Conservation (phyloP, 208 protist species). For the Trypanosoma mega region DNA sequence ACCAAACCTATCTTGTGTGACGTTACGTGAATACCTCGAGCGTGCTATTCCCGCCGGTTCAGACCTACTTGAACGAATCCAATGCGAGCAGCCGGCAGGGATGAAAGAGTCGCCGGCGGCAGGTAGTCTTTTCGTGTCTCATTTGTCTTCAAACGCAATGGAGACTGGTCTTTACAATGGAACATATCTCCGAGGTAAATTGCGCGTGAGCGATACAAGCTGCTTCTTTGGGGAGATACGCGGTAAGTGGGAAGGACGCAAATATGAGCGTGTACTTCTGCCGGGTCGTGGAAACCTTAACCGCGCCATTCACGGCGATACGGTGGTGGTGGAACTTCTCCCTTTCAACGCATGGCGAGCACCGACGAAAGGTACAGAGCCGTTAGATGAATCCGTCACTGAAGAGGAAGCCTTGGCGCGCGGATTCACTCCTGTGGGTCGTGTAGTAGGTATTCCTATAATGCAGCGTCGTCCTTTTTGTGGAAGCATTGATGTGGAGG, state of each 20-base stretch:
- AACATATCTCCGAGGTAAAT: conserved; percentile 69
- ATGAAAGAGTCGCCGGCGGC: conserved; percentile 63
- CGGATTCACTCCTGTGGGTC: conserved; percentile 63
- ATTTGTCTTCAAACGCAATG: conserved; percentile 43
- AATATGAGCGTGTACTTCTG: conserved; percentile 75
- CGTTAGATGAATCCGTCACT: conserved; percentile 28
- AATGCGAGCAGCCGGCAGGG: conserved; percentile 61
- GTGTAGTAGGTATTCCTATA: conserved; percentile 71
- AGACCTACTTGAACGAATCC: conserved; percentile 82
- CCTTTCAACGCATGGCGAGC: conserved; percentile 29
- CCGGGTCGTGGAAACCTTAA: conserved; percentile 81
- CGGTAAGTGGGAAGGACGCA: conserved; percentile 78
- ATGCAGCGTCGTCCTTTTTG: conserved; percentile 79
- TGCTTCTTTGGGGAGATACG: conserved; percentile 89
- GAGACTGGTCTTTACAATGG: conserved; percentile 62
- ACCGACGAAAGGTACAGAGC: conserved; percentile 10
- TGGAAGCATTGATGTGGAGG: conserved; percentile 79
- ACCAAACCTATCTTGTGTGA: conserved; percentile 59
- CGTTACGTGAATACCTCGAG: conserved; percentile 64
- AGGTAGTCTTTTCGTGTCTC: conserved; percentile 50
- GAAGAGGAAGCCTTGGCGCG: conserved; percentile 61
- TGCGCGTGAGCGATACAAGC: conserved; percentile 75
- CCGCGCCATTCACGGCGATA: conserved; percentile 72
- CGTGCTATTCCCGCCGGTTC: conserved; percentile 41
- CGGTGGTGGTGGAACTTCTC: conserved; percentile 41